phyloP scores from a whole-genome alignment of 2,329 filamentous ascomycete genomes.

The Cladosporium sp. region DNA sequence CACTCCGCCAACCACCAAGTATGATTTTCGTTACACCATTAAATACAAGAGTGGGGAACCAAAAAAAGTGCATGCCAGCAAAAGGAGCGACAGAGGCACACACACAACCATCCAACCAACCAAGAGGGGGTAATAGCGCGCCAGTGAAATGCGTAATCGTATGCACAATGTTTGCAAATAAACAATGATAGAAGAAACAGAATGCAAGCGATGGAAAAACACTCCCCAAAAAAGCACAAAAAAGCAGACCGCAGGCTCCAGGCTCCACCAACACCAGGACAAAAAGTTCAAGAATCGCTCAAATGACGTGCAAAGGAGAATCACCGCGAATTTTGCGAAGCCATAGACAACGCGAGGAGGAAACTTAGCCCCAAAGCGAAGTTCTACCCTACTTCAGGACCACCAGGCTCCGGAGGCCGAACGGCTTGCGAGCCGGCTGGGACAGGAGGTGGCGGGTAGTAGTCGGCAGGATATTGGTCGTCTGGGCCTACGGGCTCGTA shows the following conservation, averaged over 20 bases:
- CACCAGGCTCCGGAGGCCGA: slow-evolving; percentile 10
- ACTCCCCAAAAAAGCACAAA: neutral
- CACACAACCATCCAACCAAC: neutral
- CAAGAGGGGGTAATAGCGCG: slow-evolving; percentile 20
- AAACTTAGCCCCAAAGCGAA: neutral
- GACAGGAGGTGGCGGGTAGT: slow-evolving; percentile 31
- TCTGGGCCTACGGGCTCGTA: slow-evolving; percentile 33
- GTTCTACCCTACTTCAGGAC: neutral
- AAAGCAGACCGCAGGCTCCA: slow-evolving; percentile 19
- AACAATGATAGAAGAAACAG: neutral
- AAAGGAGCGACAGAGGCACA: neutral
- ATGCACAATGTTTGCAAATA: slow-evolving; percentile 14
- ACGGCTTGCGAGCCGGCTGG: slow-evolving; percentile 19
- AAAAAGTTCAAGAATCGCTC: slow-evolving; percentile 18
- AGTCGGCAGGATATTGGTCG: slow-evolving; percentile 29
- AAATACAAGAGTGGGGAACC: slow-evolving; percentile 8
- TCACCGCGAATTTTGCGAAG: slow-evolving; percentile 13
- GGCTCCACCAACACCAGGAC: slow-evolving; percentile 7
- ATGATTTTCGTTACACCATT: slow-evolving; percentile 4
- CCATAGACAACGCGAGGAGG: neutral
- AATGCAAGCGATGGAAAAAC: neutral
- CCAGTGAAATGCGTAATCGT: slow-evolving; percentile 20
- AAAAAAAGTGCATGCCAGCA: neutral
- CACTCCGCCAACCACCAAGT: neutral
- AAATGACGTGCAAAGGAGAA: slow-evolving; percentile 12